phyloP scores from a whole-genome alignment of 2,329 filamentous ascomycete genomes.

The Ceratocystis papillata region DNA sequence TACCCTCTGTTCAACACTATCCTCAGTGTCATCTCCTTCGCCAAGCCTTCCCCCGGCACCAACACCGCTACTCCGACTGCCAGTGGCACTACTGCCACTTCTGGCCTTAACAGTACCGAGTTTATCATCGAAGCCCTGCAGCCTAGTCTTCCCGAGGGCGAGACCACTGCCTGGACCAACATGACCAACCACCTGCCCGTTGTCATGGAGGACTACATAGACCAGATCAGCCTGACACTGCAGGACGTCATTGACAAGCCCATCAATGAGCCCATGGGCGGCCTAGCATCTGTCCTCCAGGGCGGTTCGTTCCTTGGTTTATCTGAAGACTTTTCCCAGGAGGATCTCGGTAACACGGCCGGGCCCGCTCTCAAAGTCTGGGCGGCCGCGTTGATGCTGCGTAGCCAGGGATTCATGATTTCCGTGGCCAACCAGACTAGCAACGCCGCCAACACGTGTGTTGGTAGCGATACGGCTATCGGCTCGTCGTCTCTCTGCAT shows the following conservation, averaged over 20 bases:
- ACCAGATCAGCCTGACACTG: constrained; percentile 15
- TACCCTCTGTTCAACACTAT: constrained; percentile 22
- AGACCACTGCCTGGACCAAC: constrained; percentile 14
- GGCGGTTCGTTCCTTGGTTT: constrained; percentile 25
- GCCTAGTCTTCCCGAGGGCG: not conserved
- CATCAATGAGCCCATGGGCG: constrained; percentile 19
- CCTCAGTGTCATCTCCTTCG: constrained; percentile 22
- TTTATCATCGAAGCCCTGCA: not conserved
- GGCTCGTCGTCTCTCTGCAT: constrained; percentile 16
- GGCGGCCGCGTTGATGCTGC: constrained; percentile 22
- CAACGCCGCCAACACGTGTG: constrained; percentile 14
- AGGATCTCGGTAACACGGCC: constrained; percentile 19
- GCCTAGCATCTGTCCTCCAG: constrained; percentile 19
- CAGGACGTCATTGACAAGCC: constrained; percentile 24
- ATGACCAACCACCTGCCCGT: constrained; percentile 14
- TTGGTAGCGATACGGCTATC: constrained; percentile 13
- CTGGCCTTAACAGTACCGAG: not conserved
- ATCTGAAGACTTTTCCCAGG: constrained; percentile 24
- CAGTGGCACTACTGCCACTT: not conserved
- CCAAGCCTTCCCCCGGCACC: constrained; percentile 9
- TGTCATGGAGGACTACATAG: constrained; percentile 21
- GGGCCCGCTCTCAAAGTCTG: constrained; percentile 20
- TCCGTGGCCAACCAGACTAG: constrained; percentile 13
- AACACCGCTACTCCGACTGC: constrained; percentile 2
- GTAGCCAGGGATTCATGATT: constrained; percentile 22